A percentile compares a stretch with the other conserved stretches of the same genome.
phyloP scores from a whole-genome alignment of 371 early-diverging fungal genomes.

The Funneliformis caledonium region DNA sequence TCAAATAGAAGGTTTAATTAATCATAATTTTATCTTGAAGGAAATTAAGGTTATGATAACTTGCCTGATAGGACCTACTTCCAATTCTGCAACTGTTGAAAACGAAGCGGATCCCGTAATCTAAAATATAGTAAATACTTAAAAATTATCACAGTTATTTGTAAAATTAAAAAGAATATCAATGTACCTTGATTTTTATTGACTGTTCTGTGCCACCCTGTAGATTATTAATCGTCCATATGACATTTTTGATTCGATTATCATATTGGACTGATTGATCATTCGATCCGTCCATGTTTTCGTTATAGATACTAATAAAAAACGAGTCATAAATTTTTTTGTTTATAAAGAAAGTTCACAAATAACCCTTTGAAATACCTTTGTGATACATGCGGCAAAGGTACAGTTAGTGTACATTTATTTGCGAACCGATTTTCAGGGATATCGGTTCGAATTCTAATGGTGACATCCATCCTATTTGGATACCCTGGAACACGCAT shows the following conservation, averaged over 20 bases:
- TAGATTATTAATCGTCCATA: slow-evolving; percentile 29
- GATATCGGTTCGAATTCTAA: slow-evolving; percentile 32
- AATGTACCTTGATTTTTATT: slow-evolving; percentile 31
- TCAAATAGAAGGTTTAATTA: not conserved
- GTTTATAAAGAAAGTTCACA: not conserved
- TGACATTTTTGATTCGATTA: slow-evolving; percentile 7
- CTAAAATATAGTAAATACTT: not conserved
- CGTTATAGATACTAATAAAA: slow-evolving; percentile 22
- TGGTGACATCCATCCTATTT: slow-evolving; percentile 26
- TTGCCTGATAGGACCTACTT: slow-evolving; percentile 37
- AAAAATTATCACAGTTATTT: not conserved
- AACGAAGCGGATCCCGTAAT: slow-evolving; percentile 4
- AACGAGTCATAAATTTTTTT: not conserved
- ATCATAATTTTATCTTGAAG: not conserved
- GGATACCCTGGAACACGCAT: not conserved
- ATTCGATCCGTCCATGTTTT: not conserved
- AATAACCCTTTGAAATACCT: not conserved
- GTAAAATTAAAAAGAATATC: not conserved
- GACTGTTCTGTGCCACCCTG: slow-evolving; percentile 18
- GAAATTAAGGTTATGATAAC: not conserved
- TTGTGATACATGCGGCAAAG: slow-evolving; percentile 14
- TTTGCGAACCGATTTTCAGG: slow-evolving; percentile 24
- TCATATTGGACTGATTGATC: slow-evolving; percentile 25
- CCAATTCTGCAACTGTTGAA: not conserved
- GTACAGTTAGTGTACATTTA: slow-evolving; percentile 5